Conservation (phyloP, 495 filamentous ascomycete genomes). For the Podospora conica region DNA sequence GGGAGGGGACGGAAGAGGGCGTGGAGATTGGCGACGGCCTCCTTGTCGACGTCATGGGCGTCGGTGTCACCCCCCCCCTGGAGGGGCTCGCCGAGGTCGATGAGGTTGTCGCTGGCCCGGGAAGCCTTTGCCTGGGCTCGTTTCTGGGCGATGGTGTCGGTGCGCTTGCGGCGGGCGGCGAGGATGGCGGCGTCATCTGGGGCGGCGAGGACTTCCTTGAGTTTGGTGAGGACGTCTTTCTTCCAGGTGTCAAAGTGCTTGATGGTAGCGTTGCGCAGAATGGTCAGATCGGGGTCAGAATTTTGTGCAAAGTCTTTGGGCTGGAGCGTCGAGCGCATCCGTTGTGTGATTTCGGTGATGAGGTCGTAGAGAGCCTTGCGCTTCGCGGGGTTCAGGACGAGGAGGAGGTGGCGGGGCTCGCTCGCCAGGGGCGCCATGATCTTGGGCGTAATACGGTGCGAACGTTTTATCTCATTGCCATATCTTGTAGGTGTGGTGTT, state of each 20-base stretch:
- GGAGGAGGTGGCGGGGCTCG: slow-evolving; percentile 40
- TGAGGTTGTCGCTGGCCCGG: slow-evolving; percentile 20
- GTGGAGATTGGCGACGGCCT: slow-evolving; percentile 31
- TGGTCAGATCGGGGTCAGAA: slow-evolving; percentile 27
- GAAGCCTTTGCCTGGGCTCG: slow-evolving; percentile 13
- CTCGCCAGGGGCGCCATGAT: slow-evolving; percentile 40
- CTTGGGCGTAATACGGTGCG: too few species aligned
- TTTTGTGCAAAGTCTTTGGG: slow-evolving; percentile 17
- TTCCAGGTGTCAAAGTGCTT: slow-evolving; percentile 40
- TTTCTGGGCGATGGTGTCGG: slow-evolving; percentile 20
- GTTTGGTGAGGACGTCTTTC: slow-evolving; percentile 25
- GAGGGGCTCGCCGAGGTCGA: slow-evolving; percentile 22
- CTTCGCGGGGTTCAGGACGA: slow-evolving; percentile 36
- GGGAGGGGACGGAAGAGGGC: slow-evolving; percentile 41
- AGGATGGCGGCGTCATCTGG: slow-evolving; percentile 32
- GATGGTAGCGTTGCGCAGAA: slow-evolving; percentile 31
- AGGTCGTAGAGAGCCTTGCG: slow-evolving; percentile 39
- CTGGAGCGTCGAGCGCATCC: slow-evolving; percentile 41
- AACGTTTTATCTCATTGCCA: too few species aligned
- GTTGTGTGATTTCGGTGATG: slow-evolving; percentile 30
- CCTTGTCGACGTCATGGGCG: slow-evolving; percentile 10
- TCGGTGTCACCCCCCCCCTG: neutral
- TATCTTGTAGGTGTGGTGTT: neutral
- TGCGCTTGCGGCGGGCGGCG: slow-evolving; percentile 33
- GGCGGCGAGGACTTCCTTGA: slow-evolving; percentile 34